phyloP scores from a whole-genome alignment of 495 filamentous ascomycete genomes.

The Cercophora scortea region DNA sequence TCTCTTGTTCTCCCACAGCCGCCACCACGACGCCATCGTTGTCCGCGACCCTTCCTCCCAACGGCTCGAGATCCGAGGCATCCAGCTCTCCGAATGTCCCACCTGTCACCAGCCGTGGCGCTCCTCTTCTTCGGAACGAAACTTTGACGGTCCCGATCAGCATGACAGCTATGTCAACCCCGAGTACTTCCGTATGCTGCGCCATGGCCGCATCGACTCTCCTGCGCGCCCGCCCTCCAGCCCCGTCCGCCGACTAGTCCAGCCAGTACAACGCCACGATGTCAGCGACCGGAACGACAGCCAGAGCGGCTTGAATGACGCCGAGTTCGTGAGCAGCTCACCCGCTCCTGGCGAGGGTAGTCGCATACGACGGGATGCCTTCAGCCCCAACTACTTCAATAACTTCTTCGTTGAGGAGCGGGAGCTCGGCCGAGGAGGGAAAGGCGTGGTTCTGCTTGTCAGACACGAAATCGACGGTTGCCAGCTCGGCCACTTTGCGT shows the following conservation, averaged over 20 bases:
- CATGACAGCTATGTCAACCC: slow-evolving; percentile 73
- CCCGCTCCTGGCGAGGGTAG: slow-evolving; percentile 40
- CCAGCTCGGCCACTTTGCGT: slow-evolving; percentile 80
- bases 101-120: slow-evolving; percentile 78
- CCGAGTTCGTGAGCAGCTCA: slow-evolving; percentile 49
- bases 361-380: slow-evolving; percentile 76
- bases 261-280: slow-evolving; percentile 27
- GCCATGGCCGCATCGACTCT: slow-evolving; percentile 32
- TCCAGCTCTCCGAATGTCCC: slow-evolving; percentile 63
- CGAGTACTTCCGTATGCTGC: slow-evolving; percentile 90
- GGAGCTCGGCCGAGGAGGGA: slow-evolving; percentile 82
- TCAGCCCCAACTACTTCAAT: slow-evolving; percentile 86
- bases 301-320: slow-evolving; percentile 18
- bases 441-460: slow-evolving; percentile 88
- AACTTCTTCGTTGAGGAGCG: slow-evolving; percentile 83
- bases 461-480: slow-evolving; percentile 85
- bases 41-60: slow-evolving; percentile 79
- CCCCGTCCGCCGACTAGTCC: slow-evolving; percentile 39
- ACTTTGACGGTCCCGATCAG: slow-evolving; percentile 30
- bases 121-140: slow-evolving; percentile 40
- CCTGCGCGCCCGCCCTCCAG: slow-evolving; percentile 32
- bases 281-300: slow-evolving; percentile 10
- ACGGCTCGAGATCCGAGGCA: slow-evolving; percentile 71
- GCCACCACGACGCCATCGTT: slow-evolving; percentile 86
- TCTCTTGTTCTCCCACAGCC: slow-evolving; percentile 42